Evolutionary conservation across 371 early-diverging fungal genomes (phyloP), one percentile per base, ranked within the genome.

Genomic region (Syncephalastrum monosporum): DNA sequence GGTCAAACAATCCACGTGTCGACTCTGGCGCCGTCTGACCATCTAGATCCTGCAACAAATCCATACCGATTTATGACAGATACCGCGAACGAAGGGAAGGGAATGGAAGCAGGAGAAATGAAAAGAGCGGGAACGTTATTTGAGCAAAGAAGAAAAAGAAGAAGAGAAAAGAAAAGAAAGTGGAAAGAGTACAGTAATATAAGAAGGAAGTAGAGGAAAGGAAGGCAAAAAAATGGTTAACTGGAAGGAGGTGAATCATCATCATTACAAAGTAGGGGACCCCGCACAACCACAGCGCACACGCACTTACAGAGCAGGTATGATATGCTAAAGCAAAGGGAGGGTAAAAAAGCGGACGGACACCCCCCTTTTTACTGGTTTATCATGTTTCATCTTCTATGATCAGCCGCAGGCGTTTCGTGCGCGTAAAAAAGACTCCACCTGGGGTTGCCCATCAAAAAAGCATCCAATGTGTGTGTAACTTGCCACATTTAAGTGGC

Each of bases 11-110:
- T 12, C 79, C 79, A 53, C 74, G 70, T 19, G 79, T 79, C 16
- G 79, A 79, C 62, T 79, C 79, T 24, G 79, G 79, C 17, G 79
- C 79, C 13, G 79, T 79, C 53, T 79, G 79, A 16, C 72, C 74
- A 50, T 77, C 67, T 42, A 77, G 46, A 61, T 68, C 76, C 48
- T 33, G 38, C 38, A 68, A 51, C 49, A 58, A 58, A 50, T 61
- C 65, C 69, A 64, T 64, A 33, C 45, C 58, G 47, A 12, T 21
- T n/a, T 47, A 8, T 42, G 23, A 14, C 2, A 17, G 1, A 50
- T 47, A 38, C 57, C 49, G 47, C 53, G 46, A 59, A 53, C 59
- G 53, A 59, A 59, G 17, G 52, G 58, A 51, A 58, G 43, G 59
- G 48, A 61, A 45, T 50, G 29, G 42, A 42, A 43, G 3, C 29